phyloP scores from a whole-genome alignment of 2,329 filamentous ascomycete genomes.

The Sclerotinia nivalis region DNA sequence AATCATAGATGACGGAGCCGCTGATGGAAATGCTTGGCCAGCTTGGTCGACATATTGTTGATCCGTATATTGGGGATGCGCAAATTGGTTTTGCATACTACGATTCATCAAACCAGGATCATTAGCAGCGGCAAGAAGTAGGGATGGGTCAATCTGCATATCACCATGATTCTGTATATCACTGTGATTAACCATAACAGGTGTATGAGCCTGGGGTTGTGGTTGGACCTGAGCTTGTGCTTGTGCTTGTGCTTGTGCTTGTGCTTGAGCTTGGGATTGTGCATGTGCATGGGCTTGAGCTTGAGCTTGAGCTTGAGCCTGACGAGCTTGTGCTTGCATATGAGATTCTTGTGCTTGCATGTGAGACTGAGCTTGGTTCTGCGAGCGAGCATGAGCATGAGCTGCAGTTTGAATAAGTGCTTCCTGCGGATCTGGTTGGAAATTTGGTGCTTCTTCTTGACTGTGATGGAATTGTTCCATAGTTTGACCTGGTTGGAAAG shows the following conservation, averaged over 20 bases:
- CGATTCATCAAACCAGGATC: constrained; percentile 42
- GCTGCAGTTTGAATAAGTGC: constrained; percentile 35
- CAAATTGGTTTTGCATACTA: constrained; percentile 39
- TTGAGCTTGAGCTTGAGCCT: constrained; percentile 30
- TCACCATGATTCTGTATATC: constrained; percentile 59
- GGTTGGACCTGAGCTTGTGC: constrained; percentile 25
- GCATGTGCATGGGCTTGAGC: constrained; percentile 29
- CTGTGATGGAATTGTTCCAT: constrained; percentile 33
- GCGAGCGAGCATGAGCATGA: constrained; percentile 40
- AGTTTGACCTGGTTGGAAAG: constrained; percentile 28
- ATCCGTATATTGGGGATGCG: constrained; percentile 38
- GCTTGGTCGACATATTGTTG: constrained; percentile 44
- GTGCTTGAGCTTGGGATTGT: constrained; percentile 30
- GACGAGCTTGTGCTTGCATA: constrained; percentile 30
- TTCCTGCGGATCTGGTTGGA: constrained; percentile 35
- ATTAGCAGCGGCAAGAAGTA: constrained; percentile 55
- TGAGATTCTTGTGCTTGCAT: constrained; percentile 22
- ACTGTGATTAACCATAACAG: constrained; percentile 44
- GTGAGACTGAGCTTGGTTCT: constrained; percentile 32
- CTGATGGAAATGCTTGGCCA: constrained; percentile 44
- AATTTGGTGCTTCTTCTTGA: constrained; percentile 33
- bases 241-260: constrained; percentile 29
- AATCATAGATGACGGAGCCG: constrained; percentile 48
- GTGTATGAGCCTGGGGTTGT: constrained; percentile 27
- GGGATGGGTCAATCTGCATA: constrained; percentile 63